phyloP scores from a whole-genome alignment of 2,329 filamentous ascomycete genomes.

The Tolypocladium amazonense region DNA sequence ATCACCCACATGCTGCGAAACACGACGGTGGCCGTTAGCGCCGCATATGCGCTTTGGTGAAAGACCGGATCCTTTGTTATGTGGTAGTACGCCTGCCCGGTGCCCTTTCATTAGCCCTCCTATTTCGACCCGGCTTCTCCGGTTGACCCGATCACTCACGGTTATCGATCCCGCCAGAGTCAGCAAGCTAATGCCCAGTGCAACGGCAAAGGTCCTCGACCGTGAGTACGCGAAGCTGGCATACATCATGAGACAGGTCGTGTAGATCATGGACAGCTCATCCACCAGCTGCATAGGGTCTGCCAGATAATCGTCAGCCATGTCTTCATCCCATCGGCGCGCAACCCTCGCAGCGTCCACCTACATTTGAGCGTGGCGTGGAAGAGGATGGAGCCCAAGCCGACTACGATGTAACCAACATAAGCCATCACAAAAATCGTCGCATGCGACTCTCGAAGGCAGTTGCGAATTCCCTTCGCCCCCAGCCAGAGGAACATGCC shows the following conservation, averaged over 20 bases:
- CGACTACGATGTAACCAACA: slow-evolving; percentile 42
- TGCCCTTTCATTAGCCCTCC: background rate
- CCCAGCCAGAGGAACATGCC: slow-evolving; percentile 71
- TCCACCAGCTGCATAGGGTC: slow-evolving; percentile 51
- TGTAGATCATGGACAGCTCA: slow-evolving; percentile 51
- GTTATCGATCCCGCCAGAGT: slow-evolving; percentile 60
- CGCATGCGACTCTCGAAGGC: slow-evolving; percentile 61
- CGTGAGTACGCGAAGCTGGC: slow-evolving; percentile 66
- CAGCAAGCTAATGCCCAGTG: slow-evolving; percentile 47
- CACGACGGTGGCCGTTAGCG: slow-evolving; percentile 60
- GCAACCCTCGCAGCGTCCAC: slow-evolving; percentile 7
- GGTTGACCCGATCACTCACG: slow-evolving; percentile 30
- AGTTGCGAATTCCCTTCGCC: slow-evolving; percentile 63
- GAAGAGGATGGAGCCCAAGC: slow-evolving; percentile 45
- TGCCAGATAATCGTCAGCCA: slow-evolving; percentile 12
- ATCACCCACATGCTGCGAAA: slow-evolving; percentile 69
- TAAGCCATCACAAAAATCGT: slow-evolving; percentile 61
- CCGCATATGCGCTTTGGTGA: slow-evolving; percentile 69
- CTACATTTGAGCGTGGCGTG: slow-evolving; percentile 46
- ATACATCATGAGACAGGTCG: slow-evolving; percentile 43
- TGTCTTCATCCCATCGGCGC: background rate
- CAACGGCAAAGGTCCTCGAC: slow-evolving; percentile 34
- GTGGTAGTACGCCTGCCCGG: slow-evolving; percentile 49
- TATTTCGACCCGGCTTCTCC: background rate
- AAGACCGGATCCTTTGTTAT: slow-evolving; percentile 73